A percentile compares a stretch with the other conserved stretches of the same genome.
Evolutionary conservation across 192 early-diverging fungal species (phyloP).

Genomic region (Coemansia sp.): DNA sequence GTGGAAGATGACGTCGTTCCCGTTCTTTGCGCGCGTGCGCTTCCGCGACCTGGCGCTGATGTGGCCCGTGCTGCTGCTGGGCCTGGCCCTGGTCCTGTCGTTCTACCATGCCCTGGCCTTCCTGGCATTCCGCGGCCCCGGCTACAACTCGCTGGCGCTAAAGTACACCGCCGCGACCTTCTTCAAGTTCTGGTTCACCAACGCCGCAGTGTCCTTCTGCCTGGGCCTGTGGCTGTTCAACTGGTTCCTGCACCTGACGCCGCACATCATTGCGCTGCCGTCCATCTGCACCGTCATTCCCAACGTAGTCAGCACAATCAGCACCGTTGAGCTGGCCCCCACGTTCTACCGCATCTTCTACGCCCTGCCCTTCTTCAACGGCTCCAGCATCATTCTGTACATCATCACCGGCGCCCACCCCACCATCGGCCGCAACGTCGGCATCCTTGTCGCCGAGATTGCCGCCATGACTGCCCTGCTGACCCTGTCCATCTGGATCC

Average conservation of each 20-base stretch:
- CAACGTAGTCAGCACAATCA: slow-evolving; percentile 52
- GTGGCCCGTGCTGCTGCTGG: slow-evolving; percentile 32
- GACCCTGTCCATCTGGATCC: slow-evolving; percentile 40
- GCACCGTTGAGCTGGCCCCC: slow-evolving; percentile 52
- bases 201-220: slow-evolving; percentile 16
- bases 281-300: slow-evolving; percentile 39
- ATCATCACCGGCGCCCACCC: slow-evolving; percentile 52
- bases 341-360: slow-evolving; percentile 54
- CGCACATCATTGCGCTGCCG: slow-evolving; percentile 26
- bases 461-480: slow-evolving; percentile 31
- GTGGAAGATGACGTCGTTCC: slow-evolving; percentile 42
- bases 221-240: slow-evolving; percentile 37
- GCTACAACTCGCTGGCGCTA: slow-evolving; percentile 24
- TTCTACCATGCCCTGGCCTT: slow-evolving; percentile 37
- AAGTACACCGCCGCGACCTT: slow-evolving; percentile 35
- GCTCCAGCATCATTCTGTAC: slow-evolving; percentile 38
- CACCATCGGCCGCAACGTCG: slow-evolving; percentile 38
- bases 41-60: slow-evolving; percentile 37
- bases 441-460: slow-evolving; percentile 51
- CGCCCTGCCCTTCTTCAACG: slow-evolving; percentile 55
- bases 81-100: slow-evolving; percentile 26
- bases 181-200: slow-evolving; percentile 48
- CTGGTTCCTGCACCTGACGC: slow-evolving; percentile 36
- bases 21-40: slow-evolving; percentile 28
- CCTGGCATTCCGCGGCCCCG: slow-evolving; percentile 35